phyloP scores from a whole-genome alignment of 352 stramenopile species.

The Phytophthora colocasiae region DNA sequence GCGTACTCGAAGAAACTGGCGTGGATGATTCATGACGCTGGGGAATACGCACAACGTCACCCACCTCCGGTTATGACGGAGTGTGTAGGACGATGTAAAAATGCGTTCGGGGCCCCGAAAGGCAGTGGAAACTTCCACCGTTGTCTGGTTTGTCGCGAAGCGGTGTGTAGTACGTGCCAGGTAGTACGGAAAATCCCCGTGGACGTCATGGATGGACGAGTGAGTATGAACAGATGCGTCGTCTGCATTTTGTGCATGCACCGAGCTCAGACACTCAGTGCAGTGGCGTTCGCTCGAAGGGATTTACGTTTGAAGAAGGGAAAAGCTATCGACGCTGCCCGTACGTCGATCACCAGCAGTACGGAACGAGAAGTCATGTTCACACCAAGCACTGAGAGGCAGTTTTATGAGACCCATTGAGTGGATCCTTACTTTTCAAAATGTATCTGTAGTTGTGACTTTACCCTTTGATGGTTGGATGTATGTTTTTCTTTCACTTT shows the following conservation, averaged over 20 bases:
- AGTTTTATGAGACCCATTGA: slow-evolving; percentile 27
- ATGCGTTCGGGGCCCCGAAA: slow-evolving; percentile 29
- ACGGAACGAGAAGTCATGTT: slow-evolving; percentile 21
- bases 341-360: slow-evolving; percentile 31
- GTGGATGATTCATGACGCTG: slow-evolving; percentile 56
- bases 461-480: too few relatives aligned
- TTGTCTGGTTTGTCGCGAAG: slow-evolving; percentile 41
- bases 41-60: slow-evolving; percentile 1
- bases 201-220: slow-evolving; percentile 31
- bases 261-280: slow-evolving; percentile 27
- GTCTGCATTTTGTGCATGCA: slow-evolving; percentile 49
- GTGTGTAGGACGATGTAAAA: slow-evolving; percentile 42
- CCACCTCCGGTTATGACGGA: slow-evolving; percentile 19
- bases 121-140: slow-evolving; percentile 28
- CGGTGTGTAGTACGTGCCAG: slow-evolving; percentile 43
- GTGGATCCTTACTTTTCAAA: background rate
- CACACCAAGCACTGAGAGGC: slow-evolving; percentile 12
- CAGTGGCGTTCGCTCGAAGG: slow-evolving; percentile 33
- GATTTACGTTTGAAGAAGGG: slow-evolving; percentile 32
- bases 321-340: slow-evolving; percentile 23
- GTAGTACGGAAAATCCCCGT: slow-evolving; percentile 40
- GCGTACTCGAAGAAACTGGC: slow-evolving; percentile 50
- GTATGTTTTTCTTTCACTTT: too few relatives aligned
- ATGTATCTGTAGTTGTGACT: background rate
- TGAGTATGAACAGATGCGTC: slow-evolving; percentile 40